phyloP scores from a whole-genome alignment of 192 early-diverging fungal species.

The Mortierella hygrophila region DNA sequence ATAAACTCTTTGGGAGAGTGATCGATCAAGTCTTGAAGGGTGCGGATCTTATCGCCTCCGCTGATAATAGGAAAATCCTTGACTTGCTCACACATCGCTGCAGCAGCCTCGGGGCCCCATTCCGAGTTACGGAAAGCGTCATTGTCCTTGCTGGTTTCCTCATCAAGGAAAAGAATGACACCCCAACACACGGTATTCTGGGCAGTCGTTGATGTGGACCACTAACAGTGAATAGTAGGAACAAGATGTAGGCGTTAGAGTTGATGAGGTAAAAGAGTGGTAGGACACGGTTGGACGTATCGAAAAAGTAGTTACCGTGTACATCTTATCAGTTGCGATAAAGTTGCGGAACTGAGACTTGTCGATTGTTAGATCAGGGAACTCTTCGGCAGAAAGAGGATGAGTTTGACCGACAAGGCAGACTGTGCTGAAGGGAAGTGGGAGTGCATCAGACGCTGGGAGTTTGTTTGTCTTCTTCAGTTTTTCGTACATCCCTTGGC shows the following conservation, averaged over 20 bases:
- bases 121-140: slow-evolving; percentile 5
- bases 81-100: slow-evolving; percentile 22
- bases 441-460: not conserved
- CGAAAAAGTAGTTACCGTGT: too few species aligned
- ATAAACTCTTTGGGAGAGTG: not conserved
- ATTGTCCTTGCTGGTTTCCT: not conserved
- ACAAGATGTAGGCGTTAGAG: too few species aligned
- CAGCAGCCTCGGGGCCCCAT: not conserved
- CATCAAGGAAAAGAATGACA: not conserved
- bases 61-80: slow-evolving; percentile 9
- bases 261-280: too few species aligned
- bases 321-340: not conserved
- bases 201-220: not conserved
- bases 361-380: not conserved
- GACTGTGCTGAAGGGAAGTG: not conserved
- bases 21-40: slow-evolving; percentile 12
- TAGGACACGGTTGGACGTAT: too few species aligned
- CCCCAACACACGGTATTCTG: not conserved
- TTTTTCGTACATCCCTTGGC: slow-evolving; percentile 10
- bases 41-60: not conserved
- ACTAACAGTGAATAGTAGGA: not conserved
- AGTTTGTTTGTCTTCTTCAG: not conserved
- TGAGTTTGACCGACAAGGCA: slow-evolving; percentile 19
- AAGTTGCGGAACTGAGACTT: not conserved
- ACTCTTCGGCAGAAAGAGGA: not conserved